These are phyloP conservation scores for Gillenia trifoliata DNA, from an alignment of 306 rosid species.

Conservation along the genomic window DNA sequence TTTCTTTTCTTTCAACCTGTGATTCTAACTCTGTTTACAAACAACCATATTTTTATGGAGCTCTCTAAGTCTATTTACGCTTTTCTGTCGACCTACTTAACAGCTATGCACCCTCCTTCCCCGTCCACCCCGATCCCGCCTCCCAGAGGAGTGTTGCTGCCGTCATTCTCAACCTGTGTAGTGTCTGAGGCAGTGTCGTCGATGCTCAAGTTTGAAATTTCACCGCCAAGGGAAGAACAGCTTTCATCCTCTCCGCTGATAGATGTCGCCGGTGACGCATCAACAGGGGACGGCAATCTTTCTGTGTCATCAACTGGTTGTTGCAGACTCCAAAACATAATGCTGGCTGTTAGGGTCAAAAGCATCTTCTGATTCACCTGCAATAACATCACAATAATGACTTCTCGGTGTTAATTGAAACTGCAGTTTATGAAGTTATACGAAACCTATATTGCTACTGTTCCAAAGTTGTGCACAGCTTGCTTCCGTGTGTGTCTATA, in stretches of 20 bases:
- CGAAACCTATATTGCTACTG: neutral
- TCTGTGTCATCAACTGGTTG: conserved; percentile 55
- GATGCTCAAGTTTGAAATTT: conserved; percentile 54
- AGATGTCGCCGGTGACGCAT: conserved; percentile 66
- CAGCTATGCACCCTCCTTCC: conserved; percentile 6
- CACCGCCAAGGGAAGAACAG: conserved; percentile 65
- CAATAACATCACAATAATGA: conserved; percentile 19
- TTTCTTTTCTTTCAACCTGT: neutral
- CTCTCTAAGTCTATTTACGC: neutral
- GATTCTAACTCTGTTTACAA: conserved; percentile 3
- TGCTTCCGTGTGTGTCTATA: too few species aligned
- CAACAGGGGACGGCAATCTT: conserved; percentile 45
- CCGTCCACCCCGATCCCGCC: neutral
- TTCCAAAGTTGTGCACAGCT: neutral
- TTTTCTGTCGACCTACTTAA: conserved; percentile 2
- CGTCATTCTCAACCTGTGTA: conserved; percentile 47
- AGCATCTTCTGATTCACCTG: conserved; percentile 99
- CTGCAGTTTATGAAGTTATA: neutral
- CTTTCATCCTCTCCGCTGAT: conserved; percentile 69
- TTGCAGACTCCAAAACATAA: conserved; percentile 93
- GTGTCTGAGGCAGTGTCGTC: conserved; percentile 83
- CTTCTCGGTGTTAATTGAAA: neutral
- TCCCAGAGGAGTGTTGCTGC: neutral
- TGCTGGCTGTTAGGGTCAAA: conserved; percentile 76
- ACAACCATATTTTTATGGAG: conserved; percentile 4